Evolutionary conservation across 306 rosid genomes (phyloP), one percentile per base, ranked within the genome.

Genomic region (Citrullus amarus): DNA sequence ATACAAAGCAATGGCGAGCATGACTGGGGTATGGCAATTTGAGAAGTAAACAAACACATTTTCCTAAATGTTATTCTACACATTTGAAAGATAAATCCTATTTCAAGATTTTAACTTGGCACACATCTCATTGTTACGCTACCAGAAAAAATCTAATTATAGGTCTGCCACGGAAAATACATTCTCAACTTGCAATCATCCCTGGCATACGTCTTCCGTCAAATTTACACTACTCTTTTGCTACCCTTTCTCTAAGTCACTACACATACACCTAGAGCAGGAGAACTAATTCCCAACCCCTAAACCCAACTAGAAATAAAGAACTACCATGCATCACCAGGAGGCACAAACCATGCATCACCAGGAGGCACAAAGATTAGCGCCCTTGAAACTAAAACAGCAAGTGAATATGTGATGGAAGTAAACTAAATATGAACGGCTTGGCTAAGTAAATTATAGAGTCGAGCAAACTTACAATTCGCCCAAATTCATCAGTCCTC

Each of bases 401-500:
- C 4, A 79, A 57, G 59, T 69, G 75, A 56, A 63, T 62, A 76
- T 67, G 74, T 39, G 51, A n/a, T 67, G 53, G 38, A 46, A 41
- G 54, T 22, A 70, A 70, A 70, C 76, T 20, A 70, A 44, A 70
- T 44, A 44, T 70, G 75, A 43, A 41, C 38, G 6, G n/a, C 55
- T 11, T 41, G 53, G 38, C 55, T 6, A 25, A 12, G 18, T 70
- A 67, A 70, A 70, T 44, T 70, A 70, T 48, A 72, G 7, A 18
- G 59, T 72, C 43, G 8, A 72, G 59, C 55, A 6, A 41, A 83
- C 99, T 88, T 91, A 95, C 99, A 81, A 90, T 90, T 87, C 97
- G 86, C 73, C 97, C 97, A 80, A 87, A 95, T 76, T 95, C 99
- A 65, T 95, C 97, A 28, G 92, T 92, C 88, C 99, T 91, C 82